Base-by-base conservation (phyloP, 2,329 filamentous ascomycete genomes). In the Aspergillus sp. region DNA sequence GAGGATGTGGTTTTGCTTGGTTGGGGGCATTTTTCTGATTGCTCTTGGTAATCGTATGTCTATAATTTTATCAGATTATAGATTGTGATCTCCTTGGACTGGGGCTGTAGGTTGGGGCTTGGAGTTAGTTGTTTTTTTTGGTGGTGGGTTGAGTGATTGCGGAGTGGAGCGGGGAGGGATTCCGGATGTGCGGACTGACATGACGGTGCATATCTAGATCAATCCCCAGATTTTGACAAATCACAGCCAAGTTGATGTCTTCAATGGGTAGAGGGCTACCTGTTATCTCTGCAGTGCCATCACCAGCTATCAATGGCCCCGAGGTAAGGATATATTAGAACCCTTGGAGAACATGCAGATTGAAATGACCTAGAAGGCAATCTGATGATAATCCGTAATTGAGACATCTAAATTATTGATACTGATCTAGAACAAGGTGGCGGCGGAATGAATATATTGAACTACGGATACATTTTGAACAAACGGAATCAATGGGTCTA, bases 401-500 rank as follows among this genome's bases (percentile, higher is more conserved):
- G 8, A 30, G 1, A 11, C 3, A 8, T 9, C 9, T 30, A 30
- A 30, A 30, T 30, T 4, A 30, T 11, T 30, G 9, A 30, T 9
- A 30, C 7, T 24, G 27, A 11, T 30, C 9, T 4, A 9, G 27
- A 30, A 30, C 27, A 9, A 30, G 27, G 27, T 2, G 11, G 8
- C 27, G 1, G 9, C 27, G 27, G 27, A 30, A 30, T 30, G 9
- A 30, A 30, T 30, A 30, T 20, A 33, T 46, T 19, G 9, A 39
- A 20, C 6, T 56, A 55, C 47, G 17, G 13, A 12, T 44, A 40
- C 42, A 66, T 15, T 46, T 48, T 41, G 59, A 65, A 71, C 68
- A 68, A 64, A 70, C 66, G 65, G 65, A 70, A 74, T 71, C 56
- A 69, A 69, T 69, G 68, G 56, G 68, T 73, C 70, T 73, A 74